Evolutionary conservation across 176 grass and related monocot species (phyloP), one percentile per base, ranked within the genome.

Genomic region (Musa acuminata): DNA sequence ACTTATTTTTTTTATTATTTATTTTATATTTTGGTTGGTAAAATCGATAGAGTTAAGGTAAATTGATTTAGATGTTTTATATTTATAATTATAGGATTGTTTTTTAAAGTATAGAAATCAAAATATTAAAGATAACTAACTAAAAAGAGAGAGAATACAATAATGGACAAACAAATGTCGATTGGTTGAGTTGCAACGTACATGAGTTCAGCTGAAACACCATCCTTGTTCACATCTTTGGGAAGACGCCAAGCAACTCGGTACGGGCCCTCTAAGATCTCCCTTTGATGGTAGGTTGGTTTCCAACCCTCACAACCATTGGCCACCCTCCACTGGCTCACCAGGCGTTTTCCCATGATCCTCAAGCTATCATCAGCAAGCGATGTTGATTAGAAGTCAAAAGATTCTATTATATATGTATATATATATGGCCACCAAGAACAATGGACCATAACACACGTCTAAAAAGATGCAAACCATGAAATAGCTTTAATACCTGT

Each of bases 191-290:
- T 60, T 43, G 35, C 27, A 53, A 81, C 84, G 78, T 58, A 85
- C 84, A 81, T 55, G 43, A 85, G 81, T 74, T 81, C 80, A 57
- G 84, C 84, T 16, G 79, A 77, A 74, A 73, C 79, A 52, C 13
- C 54, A 53, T 85, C 78, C 80, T 74, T 85, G 25, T 85, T 85
- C 49, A 81, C 84, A 48, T 81, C 76, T 55, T 14, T 78, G 14
- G 84, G 84, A 67, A 85, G 62, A 1, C 74, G 79, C 84, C 84
- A 85, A 62, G 49, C 55, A 35, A 85, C 64, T 71, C 79, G 78
- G 27, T 73, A 85, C 4, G 79, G 84, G 10, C 84, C 84, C 53
- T 81, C 73, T 20, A 70, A 57, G 54, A 85, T 85, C 58, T 85
- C 79, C 57, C 29, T 80, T 19, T 71, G 72, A 22, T 85, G 78